Evolutionary conservation across 225 moss, liverwort and hornwort genomes (phyloP).

Genomic region (Straminergon stramineum): DNA sequence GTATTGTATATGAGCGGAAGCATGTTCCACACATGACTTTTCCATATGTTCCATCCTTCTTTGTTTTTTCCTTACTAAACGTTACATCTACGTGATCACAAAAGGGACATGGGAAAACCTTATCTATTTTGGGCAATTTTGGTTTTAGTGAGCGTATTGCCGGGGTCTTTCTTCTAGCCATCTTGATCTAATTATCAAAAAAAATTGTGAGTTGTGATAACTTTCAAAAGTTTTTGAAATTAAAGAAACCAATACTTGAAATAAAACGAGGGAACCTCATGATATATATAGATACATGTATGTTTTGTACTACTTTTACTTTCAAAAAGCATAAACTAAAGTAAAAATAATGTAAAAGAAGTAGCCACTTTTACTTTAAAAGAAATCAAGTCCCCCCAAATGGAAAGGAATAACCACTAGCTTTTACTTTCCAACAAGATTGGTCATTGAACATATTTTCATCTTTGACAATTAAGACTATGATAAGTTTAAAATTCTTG

Average conservation of each 20-base stretch:
- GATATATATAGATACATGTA: too few relatives aligned
- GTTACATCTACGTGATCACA: neutral
- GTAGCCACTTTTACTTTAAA: neutral
- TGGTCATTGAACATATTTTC: neutral
- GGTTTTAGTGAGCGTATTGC: neutral
- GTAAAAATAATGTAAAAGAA: neutral
- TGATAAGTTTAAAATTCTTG: neutral
- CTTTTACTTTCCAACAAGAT: neutral
- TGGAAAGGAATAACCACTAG: neutral
- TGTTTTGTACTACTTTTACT: neutral
- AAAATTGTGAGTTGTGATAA: neutral
- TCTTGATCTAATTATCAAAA: neutral
- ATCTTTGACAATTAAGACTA: neutral
- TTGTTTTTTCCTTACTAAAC: neutral
- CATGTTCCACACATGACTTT: neutral
- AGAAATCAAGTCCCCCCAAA: neutral
- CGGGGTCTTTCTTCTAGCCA: neutral
- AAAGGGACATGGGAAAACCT: neutral
- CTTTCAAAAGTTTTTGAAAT: neutral
- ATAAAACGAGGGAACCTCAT: neutral
- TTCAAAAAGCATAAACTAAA: neutral
- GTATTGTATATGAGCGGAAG: rapidly evolving
- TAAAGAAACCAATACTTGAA: neutral
- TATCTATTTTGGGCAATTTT: neutral
- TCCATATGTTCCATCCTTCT: too few relatives aligned